phyloP scores from a whole-genome alignment of 164 flowering plant species.

The Stephania cephalantha region DNA sequence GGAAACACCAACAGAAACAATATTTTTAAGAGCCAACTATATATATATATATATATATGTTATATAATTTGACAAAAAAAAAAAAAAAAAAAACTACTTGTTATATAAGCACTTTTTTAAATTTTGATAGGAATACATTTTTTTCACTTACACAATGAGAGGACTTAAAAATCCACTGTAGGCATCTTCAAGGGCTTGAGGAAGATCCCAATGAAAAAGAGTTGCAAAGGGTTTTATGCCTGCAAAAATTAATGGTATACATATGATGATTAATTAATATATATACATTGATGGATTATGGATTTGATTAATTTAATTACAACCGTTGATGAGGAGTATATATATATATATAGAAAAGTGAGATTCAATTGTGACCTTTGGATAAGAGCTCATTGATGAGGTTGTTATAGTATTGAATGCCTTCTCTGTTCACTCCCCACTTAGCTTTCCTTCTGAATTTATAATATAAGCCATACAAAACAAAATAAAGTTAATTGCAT shows the following conservation, averaged over 20 bases:
- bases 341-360: neutral
- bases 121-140: neutral
- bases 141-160: slow-evolving; percentile 13
- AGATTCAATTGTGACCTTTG: slow-evolving; percentile 14
- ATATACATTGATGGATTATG: neutral
- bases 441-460: slow-evolving; percentile 21
- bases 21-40: too few species aligned
- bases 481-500: too few species aligned
- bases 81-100: too few species aligned
- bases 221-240: slow-evolving; percentile 22
- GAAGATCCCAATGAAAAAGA: slow-evolving; percentile 28
- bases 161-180: slow-evolving; percentile 22
- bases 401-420: slow-evolving; percentile 31
- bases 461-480: too few species aligned
- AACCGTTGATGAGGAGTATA: neutral
- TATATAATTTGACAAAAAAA: too few species aligned
- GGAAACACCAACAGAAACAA: too few species aligned
- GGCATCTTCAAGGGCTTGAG: slow-evolving; percentile 23
- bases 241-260: neutral
- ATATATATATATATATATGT: too few species aligned
- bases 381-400: slow-evolving; percentile 31
- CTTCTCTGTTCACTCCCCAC: slow-evolving; percentile 29
- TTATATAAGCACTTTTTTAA: too few species aligned
- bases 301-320: neutral
- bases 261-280: neutral